These are phyloP conservation scores for Neurospora sp. DNA, from an alignment of 495 filamentous ascomycete genomes.

Conservation along the genomic window DNA sequence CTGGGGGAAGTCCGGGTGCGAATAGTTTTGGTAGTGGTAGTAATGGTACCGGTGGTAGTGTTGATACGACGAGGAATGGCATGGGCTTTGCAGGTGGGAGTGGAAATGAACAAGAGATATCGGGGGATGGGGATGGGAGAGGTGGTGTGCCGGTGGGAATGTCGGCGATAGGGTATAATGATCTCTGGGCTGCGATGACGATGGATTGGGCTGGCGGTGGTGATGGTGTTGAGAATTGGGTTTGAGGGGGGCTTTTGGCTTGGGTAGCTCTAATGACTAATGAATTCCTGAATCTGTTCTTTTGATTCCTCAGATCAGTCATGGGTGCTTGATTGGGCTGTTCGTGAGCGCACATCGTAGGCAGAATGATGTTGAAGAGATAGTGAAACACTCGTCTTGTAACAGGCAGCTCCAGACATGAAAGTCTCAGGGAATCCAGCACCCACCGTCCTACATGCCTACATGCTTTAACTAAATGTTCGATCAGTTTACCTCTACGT, in stretches of 20 bases:
- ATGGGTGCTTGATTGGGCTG: too few species aligned
- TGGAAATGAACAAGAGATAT: too few species aligned
- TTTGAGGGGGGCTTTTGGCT: not conserved
- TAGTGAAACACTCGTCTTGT: not conserved
- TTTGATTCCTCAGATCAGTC: not conserved
- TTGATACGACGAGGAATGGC: not conserved
- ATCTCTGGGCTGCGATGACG: constrained; percentile 16
- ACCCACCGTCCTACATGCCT: too few species aligned
- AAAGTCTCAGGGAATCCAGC: not conserved
- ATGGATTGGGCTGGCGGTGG: constrained; percentile 8
- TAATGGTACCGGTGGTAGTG: not conserved
- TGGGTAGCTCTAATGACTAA: not conserved
- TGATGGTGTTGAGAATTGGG: not conserved
- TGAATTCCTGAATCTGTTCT: not conserved
- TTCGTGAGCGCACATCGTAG: too few species aligned
- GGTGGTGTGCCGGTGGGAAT: constrained; percentile 25
- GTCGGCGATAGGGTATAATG: constrained; percentile 18
- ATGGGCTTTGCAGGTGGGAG: too few species aligned
- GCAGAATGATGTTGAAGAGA: not conserved
- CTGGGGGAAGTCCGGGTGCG: not conserved
- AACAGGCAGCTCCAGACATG: not conserved
- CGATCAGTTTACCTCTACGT: too few species aligned
- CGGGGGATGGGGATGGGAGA: not conserved
- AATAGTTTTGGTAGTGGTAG: not conserved
- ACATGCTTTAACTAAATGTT: too few species aligned